Percentiles rank a stretch among this genome's conserved stretches.
phyloP scores from a whole-genome alignment of 257 asterid species.

The Lantana camara region DNA sequence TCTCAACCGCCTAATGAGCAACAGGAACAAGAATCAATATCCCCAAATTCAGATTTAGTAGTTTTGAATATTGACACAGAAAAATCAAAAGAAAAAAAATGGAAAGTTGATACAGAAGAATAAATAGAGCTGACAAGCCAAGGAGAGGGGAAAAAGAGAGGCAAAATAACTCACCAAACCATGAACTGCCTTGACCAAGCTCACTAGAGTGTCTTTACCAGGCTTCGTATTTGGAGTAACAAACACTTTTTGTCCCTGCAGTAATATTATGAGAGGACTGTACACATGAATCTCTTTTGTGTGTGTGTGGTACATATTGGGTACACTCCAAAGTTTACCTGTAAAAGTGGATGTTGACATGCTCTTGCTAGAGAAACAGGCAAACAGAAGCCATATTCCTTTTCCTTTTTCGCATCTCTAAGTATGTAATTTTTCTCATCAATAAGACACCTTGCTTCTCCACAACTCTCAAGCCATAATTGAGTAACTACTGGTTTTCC shows the following conservation, averaged over 20 bases:
- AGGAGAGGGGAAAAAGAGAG: conserved; percentile 16
- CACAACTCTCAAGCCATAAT: conserved; percentile 92
- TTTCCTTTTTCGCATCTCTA: conserved; percentile 88
- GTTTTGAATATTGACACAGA: background rate
- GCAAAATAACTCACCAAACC: conserved; percentile 66
- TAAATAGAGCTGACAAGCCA: no score
- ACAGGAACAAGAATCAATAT: conserved; percentile 23
- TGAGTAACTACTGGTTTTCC: conserved; percentile 93
- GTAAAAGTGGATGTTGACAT: conserved; percentile 73
- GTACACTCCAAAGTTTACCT: conserved; percentile 51
- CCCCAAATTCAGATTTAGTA: background rate
- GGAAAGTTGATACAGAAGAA: no score
- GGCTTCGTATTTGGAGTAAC: conserved; percentile 95
- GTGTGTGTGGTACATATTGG: no score
- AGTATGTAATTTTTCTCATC: conserved; percentile 81
- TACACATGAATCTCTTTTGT: background rate
- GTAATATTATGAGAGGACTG: conserved; percentile 32
- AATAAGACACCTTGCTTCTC: conserved; percentile 72
- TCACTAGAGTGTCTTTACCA: conserved; percentile 71
- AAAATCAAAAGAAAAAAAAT: background rate
- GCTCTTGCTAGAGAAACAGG: conserved; percentile 82
- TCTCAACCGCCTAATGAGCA: conserved; percentile 72
- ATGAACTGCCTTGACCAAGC: conserved; percentile 82
- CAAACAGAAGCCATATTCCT: conserved; percentile 81
- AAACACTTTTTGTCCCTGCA: conserved; percentile 83